Evolutionary conservation across 768 basidiomycete genomes (phyloP), one percentile per base, ranked within the genome.

Genomic region (Tylopilus felleus): DNA sequence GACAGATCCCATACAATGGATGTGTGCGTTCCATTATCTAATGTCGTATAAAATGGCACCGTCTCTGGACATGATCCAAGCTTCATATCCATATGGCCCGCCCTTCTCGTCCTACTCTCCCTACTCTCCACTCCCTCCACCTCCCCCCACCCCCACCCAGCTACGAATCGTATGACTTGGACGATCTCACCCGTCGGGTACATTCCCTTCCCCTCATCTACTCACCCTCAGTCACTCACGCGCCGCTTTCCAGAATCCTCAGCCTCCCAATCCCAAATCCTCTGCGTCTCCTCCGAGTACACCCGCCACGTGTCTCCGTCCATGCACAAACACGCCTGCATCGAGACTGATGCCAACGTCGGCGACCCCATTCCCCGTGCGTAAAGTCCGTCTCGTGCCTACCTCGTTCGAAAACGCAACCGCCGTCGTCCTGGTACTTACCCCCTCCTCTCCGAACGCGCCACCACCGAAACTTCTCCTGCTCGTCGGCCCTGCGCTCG

Each of bases 401-500:
- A 80, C 80, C 55, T 59, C 77, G n/a, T 61, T 83, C 41, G 80
- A 78, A 28, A 67, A 76, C 16, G 84, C 83, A 0, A 74, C 82
- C 19, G 83, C 81, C 1, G 72, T 81, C 53, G 67, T 85, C 27
- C 53, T 81, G 47, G 67, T 80, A 10, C 71, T 73, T 22, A 72
- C 75, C 40, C 67, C 72, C 2, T 17, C 56, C 14, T 47, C 59
- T 12, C 60, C 71, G 0, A 59, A 65, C 28, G 57, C 52, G 19
- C 55, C 56, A 14, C 33, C 36, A 6, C 59, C 36, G 16, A 60
- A 51, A 46, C 70, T 77, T 0, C 61, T 81, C 22, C 72, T 86
- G 31, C 66, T 83, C 48, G 73, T 82, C 14, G 84, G 83, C 1
- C 71, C 73, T 1, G 76, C 78, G 0, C 60, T 83, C 16, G 70